phyloP scores from a whole-genome alignment of 106 monocot genomes.

The Dendrobium nobile region DNA sequence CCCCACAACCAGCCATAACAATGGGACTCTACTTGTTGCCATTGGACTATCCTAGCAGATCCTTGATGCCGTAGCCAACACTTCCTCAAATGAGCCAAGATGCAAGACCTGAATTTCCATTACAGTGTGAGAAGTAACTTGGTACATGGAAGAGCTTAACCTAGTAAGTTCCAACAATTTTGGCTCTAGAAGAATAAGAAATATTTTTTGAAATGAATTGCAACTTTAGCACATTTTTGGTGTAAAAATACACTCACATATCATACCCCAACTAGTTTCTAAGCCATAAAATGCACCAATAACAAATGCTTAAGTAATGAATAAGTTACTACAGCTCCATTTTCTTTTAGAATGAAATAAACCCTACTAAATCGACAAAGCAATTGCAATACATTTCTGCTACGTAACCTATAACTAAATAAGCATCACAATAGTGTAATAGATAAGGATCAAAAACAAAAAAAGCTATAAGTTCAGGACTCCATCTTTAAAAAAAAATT shows the following conservation, averaged over 20 bases:
- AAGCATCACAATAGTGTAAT: neutral
- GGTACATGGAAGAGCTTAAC: neutral
- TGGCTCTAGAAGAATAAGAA: too few species aligned
- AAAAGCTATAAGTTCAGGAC: neutral
- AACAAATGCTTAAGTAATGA: neutral
- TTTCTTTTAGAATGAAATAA: neutral
- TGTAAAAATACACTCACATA: too few species aligned
- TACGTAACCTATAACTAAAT: neutral
- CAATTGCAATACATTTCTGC: neutral
- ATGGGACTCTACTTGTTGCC: too few species aligned
- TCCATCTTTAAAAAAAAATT: neutral
- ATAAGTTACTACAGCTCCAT: neutral
- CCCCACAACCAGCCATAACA: too few species aligned
- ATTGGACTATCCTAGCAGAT: too few species aligned
- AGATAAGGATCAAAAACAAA: neutral
- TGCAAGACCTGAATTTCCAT: neutral
- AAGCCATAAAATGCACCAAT: too few species aligned
- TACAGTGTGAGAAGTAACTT: neutral
- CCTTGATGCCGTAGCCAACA: neutral
- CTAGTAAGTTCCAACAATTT: neutral
- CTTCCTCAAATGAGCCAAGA: neutral
- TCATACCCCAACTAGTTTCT: too few species aligned
- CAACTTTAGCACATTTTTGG: too few species aligned
- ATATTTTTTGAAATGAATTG: too few species aligned
- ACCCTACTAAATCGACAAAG: neutral